A percentile compares a stretch with the other conserved stretches of the same genome.
Evolutionary conservation across 2,329 filamentous ascomycete genomes (phyloP).

Genomic region (Fusarium oxysporum): DNA sequence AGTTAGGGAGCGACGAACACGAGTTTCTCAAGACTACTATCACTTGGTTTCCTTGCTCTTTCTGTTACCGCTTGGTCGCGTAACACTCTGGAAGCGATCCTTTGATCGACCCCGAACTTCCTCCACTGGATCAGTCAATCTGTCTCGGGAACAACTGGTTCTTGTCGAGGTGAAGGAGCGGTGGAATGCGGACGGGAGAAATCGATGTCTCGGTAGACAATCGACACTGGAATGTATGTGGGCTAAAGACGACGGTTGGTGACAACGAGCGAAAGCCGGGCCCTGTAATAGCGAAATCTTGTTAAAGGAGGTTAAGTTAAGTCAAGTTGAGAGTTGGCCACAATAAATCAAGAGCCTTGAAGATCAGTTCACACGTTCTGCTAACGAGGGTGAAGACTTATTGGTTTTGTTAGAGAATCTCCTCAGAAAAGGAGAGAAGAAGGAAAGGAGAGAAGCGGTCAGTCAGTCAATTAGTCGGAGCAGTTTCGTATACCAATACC

Average conservation of each 20-base stretch:
- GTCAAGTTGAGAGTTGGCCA: slow-evolving; percentile 13
- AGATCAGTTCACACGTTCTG: slow-evolving; percentile 43
- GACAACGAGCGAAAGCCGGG: slow-evolving; percentile 45
- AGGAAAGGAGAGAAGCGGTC: slow-evolving; percentile 34
- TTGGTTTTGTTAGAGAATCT: slow-evolving; percentile 34
- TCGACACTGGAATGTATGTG: slow-evolving; percentile 38
- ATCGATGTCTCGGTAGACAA: slow-evolving; percentile 31
- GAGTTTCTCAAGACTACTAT: slow-evolving; percentile 26
- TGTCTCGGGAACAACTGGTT: slow-evolving; percentile 35
- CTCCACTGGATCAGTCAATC: slow-evolving; percentile 21
- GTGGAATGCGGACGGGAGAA: slow-evolving; percentile 41
- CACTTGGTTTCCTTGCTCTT: slow-evolving; percentile 28
- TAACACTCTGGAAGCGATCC: slow-evolving; percentile 2
- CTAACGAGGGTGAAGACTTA: slow-evolving; percentile 41
- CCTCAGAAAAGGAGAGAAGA: slow-evolving; percentile 26
- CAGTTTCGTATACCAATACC: slow-evolving; percentile 32
- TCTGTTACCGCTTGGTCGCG: slow-evolving; percentile 17
- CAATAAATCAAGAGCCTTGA: slow-evolving; percentile 22
- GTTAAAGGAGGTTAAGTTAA: slow-evolving; percentile 14
- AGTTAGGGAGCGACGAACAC: slow-evolving; percentile 38
- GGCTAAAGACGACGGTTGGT: slow-evolving; percentile 33
- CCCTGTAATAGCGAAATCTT: slow-evolving; percentile 43
- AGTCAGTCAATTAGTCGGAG: slow-evolving; percentile 30
- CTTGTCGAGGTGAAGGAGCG: slow-evolving; percentile 3
- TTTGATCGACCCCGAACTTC: slow-evolving; percentile 4